Percentiles rank a stretch among this genome's conserved stretches.
phyloP scores from a whole-genome alignment of 2,329 filamentous ascomycete genomes.

The Calonectria hawksworthii region DNA sequence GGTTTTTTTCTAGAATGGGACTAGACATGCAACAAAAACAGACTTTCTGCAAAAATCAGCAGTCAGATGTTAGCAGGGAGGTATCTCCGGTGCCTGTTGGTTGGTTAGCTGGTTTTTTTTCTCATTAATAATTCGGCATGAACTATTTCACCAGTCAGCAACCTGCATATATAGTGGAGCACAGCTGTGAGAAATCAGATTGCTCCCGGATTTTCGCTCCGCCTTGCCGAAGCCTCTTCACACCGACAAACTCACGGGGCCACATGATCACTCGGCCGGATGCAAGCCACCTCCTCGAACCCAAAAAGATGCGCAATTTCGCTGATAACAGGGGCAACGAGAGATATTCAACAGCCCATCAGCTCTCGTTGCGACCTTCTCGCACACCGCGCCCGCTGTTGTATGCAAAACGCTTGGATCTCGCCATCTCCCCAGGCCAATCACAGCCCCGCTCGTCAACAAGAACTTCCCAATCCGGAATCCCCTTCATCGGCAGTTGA shows the following conservation, averaged over 20 bases:
- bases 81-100: not conserved
- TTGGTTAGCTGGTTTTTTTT: not conserved
- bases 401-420: conserved; percentile 9
- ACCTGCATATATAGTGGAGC: conserved; percentile 1
- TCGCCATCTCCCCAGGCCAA: not conserved
- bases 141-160: conserved; percentile 5
- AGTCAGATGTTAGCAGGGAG: not conserved
- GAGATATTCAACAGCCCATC: not conserved
- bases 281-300: conserved; percentile 2
- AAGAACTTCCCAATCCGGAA: conserved; percentile 5
- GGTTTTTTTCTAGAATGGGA: not conserved
- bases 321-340: not conserved
- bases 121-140: not conserved
- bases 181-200: not conserved
- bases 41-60: not conserved
- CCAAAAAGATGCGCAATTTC: not conserved
- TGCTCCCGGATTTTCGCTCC: not conserved
- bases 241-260: conserved; percentile 7
- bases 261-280: not conserved
- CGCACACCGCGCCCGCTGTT: not conserved
- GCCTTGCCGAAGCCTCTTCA: not conserved
- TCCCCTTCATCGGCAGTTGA: not conserved
- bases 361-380: too few relatives aligned
- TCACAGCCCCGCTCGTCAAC: not conserved
- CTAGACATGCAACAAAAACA: not conserved